phyloP scores from a whole-genome alignment of 228 moss, liverwort and hornwort genomes.

The Sphagnum magellanicum region DNA sequence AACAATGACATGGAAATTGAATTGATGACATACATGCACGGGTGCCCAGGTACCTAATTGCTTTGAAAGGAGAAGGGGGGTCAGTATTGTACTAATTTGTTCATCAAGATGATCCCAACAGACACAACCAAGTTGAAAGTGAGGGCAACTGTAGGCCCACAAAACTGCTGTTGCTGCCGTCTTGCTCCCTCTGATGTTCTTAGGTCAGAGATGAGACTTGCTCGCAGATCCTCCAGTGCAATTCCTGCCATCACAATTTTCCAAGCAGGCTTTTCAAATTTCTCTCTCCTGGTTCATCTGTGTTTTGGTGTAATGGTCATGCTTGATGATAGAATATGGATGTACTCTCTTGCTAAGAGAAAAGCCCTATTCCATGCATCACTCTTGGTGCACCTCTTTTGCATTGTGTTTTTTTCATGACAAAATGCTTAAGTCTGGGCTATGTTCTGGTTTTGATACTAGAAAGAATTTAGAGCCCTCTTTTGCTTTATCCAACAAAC shows the following conservation, averaged over 20 bases:
- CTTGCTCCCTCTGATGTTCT: constrained; percentile 8
- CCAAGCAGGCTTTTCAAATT: no score
- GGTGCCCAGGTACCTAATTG: no score
- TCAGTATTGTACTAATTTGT: constrained; percentile 3
- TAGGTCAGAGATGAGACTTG: not conserved
- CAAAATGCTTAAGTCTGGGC: not conserved
- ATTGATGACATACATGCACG: no score
- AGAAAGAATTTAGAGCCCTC: no score
- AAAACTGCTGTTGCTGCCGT: constrained; percentile 6
- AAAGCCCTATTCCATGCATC: not conserved
- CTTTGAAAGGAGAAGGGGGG: not conserved
- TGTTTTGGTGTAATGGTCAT: no score
- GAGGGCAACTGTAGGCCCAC: constrained; percentile 5
- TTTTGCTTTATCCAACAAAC: no score
- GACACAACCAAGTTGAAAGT: constrained; percentile 9
- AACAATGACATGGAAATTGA: no score
- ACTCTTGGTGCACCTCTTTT: not conserved
- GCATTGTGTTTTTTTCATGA: not conserved
- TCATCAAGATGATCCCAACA: constrained; percentile 10
- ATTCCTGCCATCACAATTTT: not conserved
- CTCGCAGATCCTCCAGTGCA: constrained; percentile 4
- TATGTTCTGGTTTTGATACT: no score
- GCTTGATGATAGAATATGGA: no score
- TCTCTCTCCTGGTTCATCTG: no score
- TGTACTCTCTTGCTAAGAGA: not conserved